Conservation (phyloP, 2,329 filamentous ascomycete species). For the Proliferodiscus dingleyae region DNA sequence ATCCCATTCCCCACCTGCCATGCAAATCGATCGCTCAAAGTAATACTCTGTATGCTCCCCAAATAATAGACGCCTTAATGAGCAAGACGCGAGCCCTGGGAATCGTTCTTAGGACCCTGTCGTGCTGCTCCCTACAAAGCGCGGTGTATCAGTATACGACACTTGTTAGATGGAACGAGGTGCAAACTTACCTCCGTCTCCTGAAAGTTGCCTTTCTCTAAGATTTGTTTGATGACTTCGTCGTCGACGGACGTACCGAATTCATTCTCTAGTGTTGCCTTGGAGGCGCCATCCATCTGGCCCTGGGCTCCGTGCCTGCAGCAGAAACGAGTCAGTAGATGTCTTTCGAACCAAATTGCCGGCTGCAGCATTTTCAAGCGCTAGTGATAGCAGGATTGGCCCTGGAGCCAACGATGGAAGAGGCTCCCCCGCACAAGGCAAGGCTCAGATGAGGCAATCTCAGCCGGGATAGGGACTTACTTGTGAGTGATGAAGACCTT, state of each 20-base stretch:
- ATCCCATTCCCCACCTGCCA: neutral
- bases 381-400: too few relatives aligned
- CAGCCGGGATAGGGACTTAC: constrained; percentile 55
- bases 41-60: neutral
- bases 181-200: constrained; percentile 46
- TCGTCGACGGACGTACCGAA: constrained; percentile 80
- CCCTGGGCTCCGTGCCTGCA: constrained; percentile 81
- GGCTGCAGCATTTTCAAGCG: too few relatives aligned
- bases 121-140: constrained; percentile 29
- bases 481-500: constrained; percentile 87
- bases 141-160: constrained; percentile 9
- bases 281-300: constrained; percentile 69
- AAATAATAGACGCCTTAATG: constrained; percentile 21
- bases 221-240: constrained; percentile 74
- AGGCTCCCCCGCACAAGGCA: constrained; percentile 11
- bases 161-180: neutral
- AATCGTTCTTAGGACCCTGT: constrained; percentile 32
- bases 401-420: too few relatives aligned
- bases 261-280: constrained; percentile 72
- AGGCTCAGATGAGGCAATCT: neutral
- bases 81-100: constrained; percentile 22
- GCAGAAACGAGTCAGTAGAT: neutral
- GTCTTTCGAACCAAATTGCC: too few relatives aligned
- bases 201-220: constrained; percentile 70
- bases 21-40: constrained; percentile 3